phyloP scores from a whole-genome alignment of 2,329 filamentous ascomycete genomes.

The Amphichorda felina region DNA sequence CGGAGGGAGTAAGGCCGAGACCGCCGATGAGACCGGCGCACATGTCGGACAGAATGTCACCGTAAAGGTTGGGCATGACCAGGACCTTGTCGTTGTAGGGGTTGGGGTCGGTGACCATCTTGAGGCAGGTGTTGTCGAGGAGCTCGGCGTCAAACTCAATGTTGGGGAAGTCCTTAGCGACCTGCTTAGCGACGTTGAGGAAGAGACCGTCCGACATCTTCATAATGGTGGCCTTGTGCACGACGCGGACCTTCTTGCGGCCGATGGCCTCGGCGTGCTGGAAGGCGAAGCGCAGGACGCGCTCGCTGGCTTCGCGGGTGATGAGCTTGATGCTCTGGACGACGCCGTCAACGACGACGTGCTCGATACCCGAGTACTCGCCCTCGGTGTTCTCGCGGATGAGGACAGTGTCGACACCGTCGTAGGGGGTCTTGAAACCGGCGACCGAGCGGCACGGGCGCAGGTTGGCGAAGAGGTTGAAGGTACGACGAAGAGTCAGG shows the following conservation, averaged over 20 bases:
- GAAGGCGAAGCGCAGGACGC: constrained; percentile 94
- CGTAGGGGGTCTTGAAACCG: constrained; percentile 97
- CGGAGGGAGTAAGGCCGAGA: constrained; percentile 91
- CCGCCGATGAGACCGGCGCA: constrained; percentile 97
- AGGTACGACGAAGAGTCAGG: constrained; percentile 94
- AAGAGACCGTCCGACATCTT: constrained; percentile 99
- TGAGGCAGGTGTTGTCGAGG: constrained; percentile 97
- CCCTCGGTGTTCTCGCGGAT: constrained; percentile 99
- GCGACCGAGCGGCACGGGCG: constrained; percentile 94
- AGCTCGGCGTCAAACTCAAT: constrained; percentile 97
- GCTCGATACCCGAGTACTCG: constrained; percentile 98
- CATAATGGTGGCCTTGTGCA: constrained; percentile 99
- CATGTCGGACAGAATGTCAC: constrained; percentile 99
- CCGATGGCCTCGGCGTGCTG: constrained; percentile 91
- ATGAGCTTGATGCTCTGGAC: constrained; percentile 99
- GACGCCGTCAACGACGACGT: constrained; percentile 93
- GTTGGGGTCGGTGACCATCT: constrained; percentile 91
- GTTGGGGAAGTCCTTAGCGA: constrained; percentile 89
- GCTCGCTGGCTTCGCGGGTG: constrained; percentile 86
- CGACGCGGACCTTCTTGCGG: constrained; percentile 91
- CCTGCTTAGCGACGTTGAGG: constrained; percentile 71
- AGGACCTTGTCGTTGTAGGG: constrained; percentile 99
- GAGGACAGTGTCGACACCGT: constrained; percentile 90
- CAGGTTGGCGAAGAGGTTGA: constrained; percentile 99
- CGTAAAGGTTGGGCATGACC: constrained; percentile 97